Evolutionary conservation across 2,329 filamentous ascomycete species (phyloP), one percentile per base, ranked within the genome.

Genomic region (Leptodontidium sp.): DNA sequence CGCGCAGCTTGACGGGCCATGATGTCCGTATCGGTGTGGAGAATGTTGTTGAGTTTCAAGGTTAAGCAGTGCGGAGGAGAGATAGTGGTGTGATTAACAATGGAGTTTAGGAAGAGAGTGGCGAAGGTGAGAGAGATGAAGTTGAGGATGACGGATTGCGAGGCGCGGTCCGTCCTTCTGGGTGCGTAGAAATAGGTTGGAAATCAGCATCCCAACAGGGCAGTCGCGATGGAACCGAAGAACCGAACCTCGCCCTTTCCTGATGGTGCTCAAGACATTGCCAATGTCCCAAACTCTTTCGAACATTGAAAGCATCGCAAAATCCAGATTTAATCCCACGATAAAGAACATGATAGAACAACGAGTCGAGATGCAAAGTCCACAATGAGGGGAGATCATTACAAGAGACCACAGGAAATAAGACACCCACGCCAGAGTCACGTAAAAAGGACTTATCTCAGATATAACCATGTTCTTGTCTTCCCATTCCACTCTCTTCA

Each of bases 1-100:
- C 11, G 50, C 7, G 62, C 40, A 1, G 29, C 21, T 32, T 29
- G 62, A 32, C 62, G 62, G 21, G 62, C 62, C 62, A 64, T 64
- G 6, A 17, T 64, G 32, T 15, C 9, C 4, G 21, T 8, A n/a
- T 61, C 12, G 14, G 6, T 21, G 12, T 26, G 15, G 8, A n/a
- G 9, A 17, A 17, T 4, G 38, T 17, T 14, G 14, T 24, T 26
- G 38, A 14, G 24, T 9, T 11, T 11, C 12, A 2, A 61, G 49
- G 35, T 11, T 64, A n/a, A 7, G 40, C 1, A n/a, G 58, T 32
- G 15, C 15, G 21, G 24, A 4, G 50, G 3, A 53, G 21, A 29
- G 21, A 15, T 4, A 50, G 17, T 8, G 15, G 47, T n/a, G 8
- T 40, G 8, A 40, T 9, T 8, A 47, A 47, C n/a, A 21, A 47